Conservation (phyloP, 1,284 basidiomycete species). For the Kwoniella shivajii region DNA sequence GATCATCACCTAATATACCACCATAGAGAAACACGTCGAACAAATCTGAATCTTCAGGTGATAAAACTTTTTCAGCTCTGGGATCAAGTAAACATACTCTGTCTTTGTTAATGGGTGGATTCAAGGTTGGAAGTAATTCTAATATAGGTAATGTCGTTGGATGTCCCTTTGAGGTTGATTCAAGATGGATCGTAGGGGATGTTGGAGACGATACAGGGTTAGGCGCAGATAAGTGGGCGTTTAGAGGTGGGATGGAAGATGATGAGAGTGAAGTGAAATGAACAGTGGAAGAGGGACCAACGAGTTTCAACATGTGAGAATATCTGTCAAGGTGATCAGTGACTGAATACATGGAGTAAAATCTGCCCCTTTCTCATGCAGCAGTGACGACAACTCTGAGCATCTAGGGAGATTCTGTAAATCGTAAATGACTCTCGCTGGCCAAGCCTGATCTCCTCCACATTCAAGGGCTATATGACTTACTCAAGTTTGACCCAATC, state of each 20-base stretch:
- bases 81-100: conserved; percentile 87
- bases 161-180: conserved; percentile 60
- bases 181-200: not conserved
- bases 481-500: conserved; percentile 89
- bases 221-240: conserved; percentile 60
- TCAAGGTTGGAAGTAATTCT: conserved; percentile 62
- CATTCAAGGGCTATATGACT: conserved; percentile 62
- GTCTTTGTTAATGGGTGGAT: conserved; percentile 57
- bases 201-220: conserved; percentile 59
- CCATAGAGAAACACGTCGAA: conserved; percentile 89
- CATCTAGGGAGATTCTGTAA: not conserved
- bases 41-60: conserved; percentile 70
- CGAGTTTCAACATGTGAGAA: conserved; percentile 54
- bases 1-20: conserved; percentile 55
- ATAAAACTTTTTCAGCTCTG: conserved; percentile 68
- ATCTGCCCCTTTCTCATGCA: not conserved
- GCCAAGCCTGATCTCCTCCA: conserved; percentile 66
- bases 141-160: conserved; percentile 68
- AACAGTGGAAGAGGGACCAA: conserved; percentile 66
- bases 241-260: conserved; percentile 18
- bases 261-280: conserved; percentile 69
- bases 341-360: conserved; percentile 36
- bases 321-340: conserved; percentile 7
- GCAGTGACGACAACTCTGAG: not conserved
- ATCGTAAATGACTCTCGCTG: too few relatives aligned